A percentile compares a stretch with the other conserved stretches of the same genome.
Conservation (phyloP, 305 asterid genomes). For the Petunia hybrid region DNA sequence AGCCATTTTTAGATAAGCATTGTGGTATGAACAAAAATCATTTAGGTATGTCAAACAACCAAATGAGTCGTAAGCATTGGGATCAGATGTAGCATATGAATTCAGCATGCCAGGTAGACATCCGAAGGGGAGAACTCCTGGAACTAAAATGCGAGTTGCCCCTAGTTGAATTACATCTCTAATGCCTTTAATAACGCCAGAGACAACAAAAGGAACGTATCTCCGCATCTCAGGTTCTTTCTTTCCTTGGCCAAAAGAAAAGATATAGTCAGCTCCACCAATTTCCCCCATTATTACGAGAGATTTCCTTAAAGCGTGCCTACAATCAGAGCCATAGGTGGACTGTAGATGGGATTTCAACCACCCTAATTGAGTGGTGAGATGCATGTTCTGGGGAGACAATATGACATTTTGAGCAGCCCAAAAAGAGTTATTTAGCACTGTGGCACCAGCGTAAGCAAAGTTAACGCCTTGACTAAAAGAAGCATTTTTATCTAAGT, state of each 20-base stretch:
- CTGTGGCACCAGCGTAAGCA: constrained; percentile 69
- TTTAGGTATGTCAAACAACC: constrained; percentile 35
- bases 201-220: constrained; percentile 17
- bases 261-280: no score
- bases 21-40: neutral
- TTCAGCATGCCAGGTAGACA: constrained; percentile 30
- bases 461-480: constrained; percentile 54
- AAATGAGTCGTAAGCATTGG: constrained; percentile 26
- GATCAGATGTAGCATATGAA: neutral
- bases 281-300: constrained; percentile 32
- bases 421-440: constrained; percentile 44
- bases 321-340: neutral
- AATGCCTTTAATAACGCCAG: constrained; percentile 21
- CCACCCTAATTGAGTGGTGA: constrained; percentile 32
- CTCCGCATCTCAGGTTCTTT: neutral
- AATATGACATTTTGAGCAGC: neutral
- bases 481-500: constrained; percentile 30
- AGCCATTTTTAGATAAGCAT: constrained; percentile 20
- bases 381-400: neutral
- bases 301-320: neutral
- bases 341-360: no score
- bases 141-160: constrained; percentile 23
- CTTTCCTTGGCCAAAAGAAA: neutral
- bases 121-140: constrained; percentile 37
- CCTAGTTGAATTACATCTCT: constrained; percentile 10